Conservation (phyloP, 1,284 basidiomycete species). For the Cutaneotrichosporon sp. region DNA sequence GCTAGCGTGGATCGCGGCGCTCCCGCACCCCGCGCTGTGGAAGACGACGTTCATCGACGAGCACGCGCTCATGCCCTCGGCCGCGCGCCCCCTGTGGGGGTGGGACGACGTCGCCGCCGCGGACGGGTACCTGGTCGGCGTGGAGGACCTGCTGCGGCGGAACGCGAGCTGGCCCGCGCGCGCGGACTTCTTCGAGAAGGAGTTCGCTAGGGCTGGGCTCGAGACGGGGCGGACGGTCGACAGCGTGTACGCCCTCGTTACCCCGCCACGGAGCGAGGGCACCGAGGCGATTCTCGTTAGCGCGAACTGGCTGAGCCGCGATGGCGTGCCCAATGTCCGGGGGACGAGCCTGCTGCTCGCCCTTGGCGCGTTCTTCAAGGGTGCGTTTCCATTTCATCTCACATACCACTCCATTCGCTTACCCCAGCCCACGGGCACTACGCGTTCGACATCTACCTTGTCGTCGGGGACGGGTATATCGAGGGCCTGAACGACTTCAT, state of each 20-base stretch:
- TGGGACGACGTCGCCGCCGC: conserved; percentile 85
- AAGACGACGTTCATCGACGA: conserved; percentile 81
- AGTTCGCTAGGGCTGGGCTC: conserved; percentile 33
- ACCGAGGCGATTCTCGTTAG: conserved; percentile 87
- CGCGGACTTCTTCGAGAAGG: conserved; percentile 19
- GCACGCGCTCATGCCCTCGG: conserved; percentile 86
- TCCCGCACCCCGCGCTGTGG: conserved; percentile 68
- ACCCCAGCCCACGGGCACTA: conserved; percentile 87
- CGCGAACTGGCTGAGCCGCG: conserved; percentile 78
- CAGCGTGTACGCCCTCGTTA: conserved; percentile 75
- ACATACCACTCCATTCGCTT: too few relatives aligned
- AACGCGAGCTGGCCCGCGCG: conserved; percentile 69
- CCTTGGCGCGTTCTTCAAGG: conserved; percentile 77
- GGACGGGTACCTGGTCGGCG: conserved; percentile 68
- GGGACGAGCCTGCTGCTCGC: conserved; percentile 82
- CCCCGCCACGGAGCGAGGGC: conserved; percentile 82
- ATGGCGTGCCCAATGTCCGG: conserved; percentile 66
- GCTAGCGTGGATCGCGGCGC: conserved; percentile 70
- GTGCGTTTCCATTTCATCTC: too few relatives aligned
- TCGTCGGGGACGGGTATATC: conserved; percentile 83
- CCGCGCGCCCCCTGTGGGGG: conserved; percentile 82
- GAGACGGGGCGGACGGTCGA: conserved; percentile 29
- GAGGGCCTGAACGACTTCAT: conserved; percentile 94
- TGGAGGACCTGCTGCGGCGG: conserved; percentile 65
- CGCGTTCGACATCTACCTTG: conserved; percentile 91